phyloP scores from a whole-genome alignment of 768 basidiomycete species.

The Leccinellum albellum region DNA sequence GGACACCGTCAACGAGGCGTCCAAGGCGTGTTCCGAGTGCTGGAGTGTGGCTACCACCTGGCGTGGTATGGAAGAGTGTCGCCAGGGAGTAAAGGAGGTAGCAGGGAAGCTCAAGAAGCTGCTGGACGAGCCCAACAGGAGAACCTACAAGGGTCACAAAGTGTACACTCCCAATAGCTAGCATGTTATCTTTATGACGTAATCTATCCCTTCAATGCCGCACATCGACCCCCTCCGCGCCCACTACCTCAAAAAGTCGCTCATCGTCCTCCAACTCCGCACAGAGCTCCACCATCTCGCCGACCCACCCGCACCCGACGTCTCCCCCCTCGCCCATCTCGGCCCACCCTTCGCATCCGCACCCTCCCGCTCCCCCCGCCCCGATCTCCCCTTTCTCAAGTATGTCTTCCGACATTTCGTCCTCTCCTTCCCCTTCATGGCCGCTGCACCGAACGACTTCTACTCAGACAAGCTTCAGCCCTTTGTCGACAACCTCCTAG shows the following conservation, averaged over 20 bases:
- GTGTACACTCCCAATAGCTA: slow-evolving; percentile 29
- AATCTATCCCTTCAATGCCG: slow-evolving; percentile 13
- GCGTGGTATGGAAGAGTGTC: slow-evolving; percentile 61
- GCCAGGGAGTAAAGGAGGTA: slow-evolving; percentile 56
- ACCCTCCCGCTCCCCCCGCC: slow-evolving; percentile 49
- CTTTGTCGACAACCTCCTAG: slow-evolving; percentile 77
- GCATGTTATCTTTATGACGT: slow-evolving; percentile 5
- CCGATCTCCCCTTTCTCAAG: slow-evolving; percentile 83
- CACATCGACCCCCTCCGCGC: slow-evolving; percentile 87
- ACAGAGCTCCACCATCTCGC: slow-evolving; percentile 73
- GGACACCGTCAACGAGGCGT: slow-evolving; percentile 69
- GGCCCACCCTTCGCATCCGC: slow-evolving; percentile 82
- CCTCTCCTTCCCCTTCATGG: slow-evolving; percentile 93
- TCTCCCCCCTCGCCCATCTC: slow-evolving; percentile 71
- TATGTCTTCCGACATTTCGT: slow-evolving; percentile 92
- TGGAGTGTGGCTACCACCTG: slow-evolving; percentile 72
- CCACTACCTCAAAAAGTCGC: slow-evolving; percentile 97
- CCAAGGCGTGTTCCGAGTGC: slow-evolving; percentile 67
- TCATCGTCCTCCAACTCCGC: slow-evolving; percentile 81
- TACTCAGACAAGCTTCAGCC: slow-evolving; percentile 95
- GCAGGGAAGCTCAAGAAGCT: slow-evolving; percentile 57
- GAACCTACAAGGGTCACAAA: slow-evolving; percentile 31
- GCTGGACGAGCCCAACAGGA: slow-evolving; percentile 33
- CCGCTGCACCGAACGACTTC: slow-evolving; percentile 83
- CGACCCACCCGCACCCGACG: slow-evolving; percentile 41